These are phyloP conservation scores for Salix viminalis DNA, from an alignment of 345 rosid genomes.

Conservation along the genomic window DNA sequence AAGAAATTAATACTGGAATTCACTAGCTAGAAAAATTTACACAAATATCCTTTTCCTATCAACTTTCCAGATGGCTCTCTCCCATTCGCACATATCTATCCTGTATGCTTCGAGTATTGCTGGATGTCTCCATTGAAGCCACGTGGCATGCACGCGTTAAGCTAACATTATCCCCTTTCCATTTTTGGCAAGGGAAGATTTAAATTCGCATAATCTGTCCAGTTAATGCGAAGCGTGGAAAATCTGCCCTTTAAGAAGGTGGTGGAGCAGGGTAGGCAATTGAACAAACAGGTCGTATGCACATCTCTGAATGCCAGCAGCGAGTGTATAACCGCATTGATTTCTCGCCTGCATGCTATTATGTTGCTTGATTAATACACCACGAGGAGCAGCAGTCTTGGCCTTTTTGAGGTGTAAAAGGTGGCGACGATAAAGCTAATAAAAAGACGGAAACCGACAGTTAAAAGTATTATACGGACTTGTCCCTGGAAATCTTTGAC, in stretches of 20 bases:
- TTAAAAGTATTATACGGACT: neutral
- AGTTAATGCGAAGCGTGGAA: no score
- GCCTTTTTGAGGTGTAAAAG: neutral
- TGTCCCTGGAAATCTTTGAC: conserved; percentile 16
- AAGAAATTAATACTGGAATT: no score
- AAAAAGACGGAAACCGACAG: conserved; percentile 9
- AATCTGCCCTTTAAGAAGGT: neutral
- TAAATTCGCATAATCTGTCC: neutral
- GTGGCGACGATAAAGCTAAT: neutral
- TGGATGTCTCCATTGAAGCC: no score
- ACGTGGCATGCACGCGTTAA: no score
- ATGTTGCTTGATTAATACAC: neutral
- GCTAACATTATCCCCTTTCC: no score
- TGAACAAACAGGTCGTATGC: neutral
- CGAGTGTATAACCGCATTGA: neutral
- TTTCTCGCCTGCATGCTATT: neutral
- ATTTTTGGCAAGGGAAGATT: no score
- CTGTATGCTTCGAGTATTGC: no score
- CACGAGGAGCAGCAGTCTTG: neutral
- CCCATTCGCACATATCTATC: no score
- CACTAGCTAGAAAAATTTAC: no score
- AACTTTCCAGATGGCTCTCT: no score
- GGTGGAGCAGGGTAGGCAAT: neutral
- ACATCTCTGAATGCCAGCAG: no score
- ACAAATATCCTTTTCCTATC: no score